Conservation (phyloP, 192 early-diverging fungal species). For the Pilaira anomala region DNA sequence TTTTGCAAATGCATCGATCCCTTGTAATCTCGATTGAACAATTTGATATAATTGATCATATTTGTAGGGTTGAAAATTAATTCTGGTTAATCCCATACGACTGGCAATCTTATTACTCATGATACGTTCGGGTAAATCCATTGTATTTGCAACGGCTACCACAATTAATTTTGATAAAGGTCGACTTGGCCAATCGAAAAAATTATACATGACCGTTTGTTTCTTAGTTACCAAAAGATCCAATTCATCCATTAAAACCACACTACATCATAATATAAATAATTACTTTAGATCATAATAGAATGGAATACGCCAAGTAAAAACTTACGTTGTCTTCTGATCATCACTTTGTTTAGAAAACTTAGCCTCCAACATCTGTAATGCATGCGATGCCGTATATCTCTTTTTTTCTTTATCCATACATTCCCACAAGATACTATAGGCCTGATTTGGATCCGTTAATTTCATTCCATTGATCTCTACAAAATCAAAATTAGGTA, state of each 20-base stretch:
- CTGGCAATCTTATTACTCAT: slow-evolving; percentile 86
- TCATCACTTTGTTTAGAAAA: slow-evolving; percentile 53
- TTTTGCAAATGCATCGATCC: slow-evolving; percentile 63
- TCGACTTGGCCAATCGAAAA: slow-evolving; percentile 96
- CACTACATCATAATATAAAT: slow-evolving; percentile 42
- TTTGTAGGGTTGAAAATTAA: slow-evolving; percentile 92
- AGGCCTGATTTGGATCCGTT: slow-evolving; percentile 86
- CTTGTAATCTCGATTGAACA: slow-evolving; percentile 77
- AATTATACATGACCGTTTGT: slow-evolving; percentile 95
- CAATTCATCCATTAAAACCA: slow-evolving; percentile 96
- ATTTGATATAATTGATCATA: slow-evolving; percentile 82
- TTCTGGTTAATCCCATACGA: slow-evolving; percentile 80
- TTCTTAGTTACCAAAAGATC: slow-evolving; percentile 91
- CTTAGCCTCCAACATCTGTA: slow-evolving; percentile 67
- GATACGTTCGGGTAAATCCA: slow-evolving; percentile 95
- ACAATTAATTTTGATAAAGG: slow-evolving; percentile 83
- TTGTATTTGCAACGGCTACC: slow-evolving; percentile 96
- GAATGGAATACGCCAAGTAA: slow-evolving; percentile 27
- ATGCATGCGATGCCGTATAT: slow-evolving; percentile 73
- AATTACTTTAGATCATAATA: too few species aligned
- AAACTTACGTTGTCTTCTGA: slow-evolving; percentile 30
- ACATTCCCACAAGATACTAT: slow-evolving; percentile 77
- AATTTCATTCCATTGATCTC: slow-evolving; percentile 99
- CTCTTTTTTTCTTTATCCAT: slow-evolving; percentile 51
- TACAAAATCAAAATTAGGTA: slow-evolving; percentile 80